Base-by-base conservation (phyloP, 83 land plant genomes). In the Isoetes engelmannii region DNA sequence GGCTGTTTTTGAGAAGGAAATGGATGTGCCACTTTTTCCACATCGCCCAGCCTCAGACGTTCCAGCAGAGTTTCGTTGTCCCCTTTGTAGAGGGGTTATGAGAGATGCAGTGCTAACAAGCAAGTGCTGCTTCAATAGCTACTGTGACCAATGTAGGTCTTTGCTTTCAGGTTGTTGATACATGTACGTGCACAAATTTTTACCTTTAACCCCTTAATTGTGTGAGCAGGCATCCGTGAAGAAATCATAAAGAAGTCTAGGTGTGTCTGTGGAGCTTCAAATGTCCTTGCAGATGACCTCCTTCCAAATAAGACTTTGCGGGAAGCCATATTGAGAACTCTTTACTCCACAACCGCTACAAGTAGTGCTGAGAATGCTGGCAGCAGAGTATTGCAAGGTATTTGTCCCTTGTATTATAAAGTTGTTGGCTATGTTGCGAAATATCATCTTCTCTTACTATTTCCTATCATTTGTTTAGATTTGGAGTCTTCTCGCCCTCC, bases 51-150 rank as follows among this genome's bases (percentile, higher is more conserved):
- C 83, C 44, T 72, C 74, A 55, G 93, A 92, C 17, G 70, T 92
- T 61, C 97, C 97, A 18, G 82, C 86, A 43, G 93, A 92, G 68
- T 77, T 89, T 10, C 86, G 79, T 44, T 92, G 97, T 49, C 94
- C 94, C 4, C 61, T 92, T 72, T 92, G 97, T 68, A 84, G 78
- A 72, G 85, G 83, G 70, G 90, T 86, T 3, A 81, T 92, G 85
- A 92, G 86, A 70, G 97, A 92, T 82, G 97, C 94, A 55, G 97
- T 92, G 0, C 69, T 92, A 4, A 92, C 97, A 5, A 86, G 94
- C 81, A 89, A 83, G 63, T 92, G 97, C 61, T 92, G 97, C 67
- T 92, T 84, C 62, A 72, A 73, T 17, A 92, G 90, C 61, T 92
- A 83, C 68, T 92, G 97, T 77, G 94, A 92, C 61, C 83, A 78